These are phyloP conservation scores for Odontarrhena argentea DNA, from an alignment of 345 rosid genomes.

Conservation along the genomic window DNA sequence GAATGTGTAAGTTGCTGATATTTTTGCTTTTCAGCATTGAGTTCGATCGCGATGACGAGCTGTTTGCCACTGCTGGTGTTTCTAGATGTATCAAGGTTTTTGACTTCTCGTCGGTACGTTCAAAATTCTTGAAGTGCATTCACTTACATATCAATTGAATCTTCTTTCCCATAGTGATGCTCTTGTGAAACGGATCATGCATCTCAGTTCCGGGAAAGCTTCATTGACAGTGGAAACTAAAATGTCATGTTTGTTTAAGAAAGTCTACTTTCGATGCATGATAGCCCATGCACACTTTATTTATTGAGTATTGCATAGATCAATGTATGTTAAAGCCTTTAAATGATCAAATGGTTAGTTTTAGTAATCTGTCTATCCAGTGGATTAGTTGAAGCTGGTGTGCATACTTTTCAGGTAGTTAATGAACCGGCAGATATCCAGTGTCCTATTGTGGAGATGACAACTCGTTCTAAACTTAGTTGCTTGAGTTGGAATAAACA, in stretches of 20 bases:
- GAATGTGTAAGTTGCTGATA: conserved; percentile 25
- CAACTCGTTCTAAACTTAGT: conserved; percentile 95
- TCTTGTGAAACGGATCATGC: conserved; percentile 21
- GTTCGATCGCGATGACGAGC: conserved; percentile 95
- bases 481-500: conserved; percentile 98
- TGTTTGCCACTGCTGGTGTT: conserved; percentile 98
- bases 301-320: conserved; percentile 11
- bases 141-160: conserved; percentile 1
- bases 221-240: conserved; percentile 17
- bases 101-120: conserved; percentile 84
- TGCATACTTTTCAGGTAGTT: conserved; percentile 64
- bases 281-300: conserved; percentile 15
- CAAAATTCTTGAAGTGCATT: conserved; percentile 14
- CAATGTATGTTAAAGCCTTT: conserved; percentile 16
- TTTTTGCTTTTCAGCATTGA: conserved; percentile 71
- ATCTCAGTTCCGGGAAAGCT: conserved; percentile 23
- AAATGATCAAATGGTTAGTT: conserved; percentile 1
- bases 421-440: conserved; percentile 75
- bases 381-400: conserved; percentile 14
- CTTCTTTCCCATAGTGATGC: conserved; percentile 11
- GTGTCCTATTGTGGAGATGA: conserved; percentile 93
- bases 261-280: conserved; percentile 21
- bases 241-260: conserved; percentile 8
- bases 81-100: conserved; percentile 93
- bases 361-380: conserved; percentile 3